A percentile compares a stretch with the other conserved stretches of the same genome.
These are phyloP conservation scores for Vanrija humicola DNA, from an alignment of 1,284 basidiomycete genomes.

Conservation along the genomic window DNA sequence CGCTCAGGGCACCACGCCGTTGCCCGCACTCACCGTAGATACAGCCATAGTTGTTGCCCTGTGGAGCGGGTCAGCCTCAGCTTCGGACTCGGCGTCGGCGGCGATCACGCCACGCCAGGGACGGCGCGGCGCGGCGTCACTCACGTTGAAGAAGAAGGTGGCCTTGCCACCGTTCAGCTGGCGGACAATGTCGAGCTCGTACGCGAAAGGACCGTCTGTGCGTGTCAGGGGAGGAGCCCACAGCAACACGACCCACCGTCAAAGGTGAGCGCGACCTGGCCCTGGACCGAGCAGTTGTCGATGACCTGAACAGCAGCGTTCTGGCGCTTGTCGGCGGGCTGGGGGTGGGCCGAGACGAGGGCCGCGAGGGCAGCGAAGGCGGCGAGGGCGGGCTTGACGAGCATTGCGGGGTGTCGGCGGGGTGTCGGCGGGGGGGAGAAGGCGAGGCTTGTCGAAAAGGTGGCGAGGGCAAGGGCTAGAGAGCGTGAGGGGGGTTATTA, in stretches of 20 bases:
- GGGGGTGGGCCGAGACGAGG: slow-evolving; percentile 15
- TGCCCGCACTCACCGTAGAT: slow-evolving; percentile 53
- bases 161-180: slow-evolving; percentile 52
- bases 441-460: neutral
- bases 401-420: neutral
- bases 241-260: slow-evolving; percentile 42
- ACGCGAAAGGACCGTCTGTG: slow-evolving; percentile 54
- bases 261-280: slow-evolving; percentile 54
- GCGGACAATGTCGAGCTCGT: slow-evolving; percentile 50
- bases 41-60: slow-evolving; percentile 49
- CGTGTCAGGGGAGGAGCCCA: slow-evolving; percentile 10
- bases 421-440: neutral
- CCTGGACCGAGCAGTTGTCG: slow-evolving; percentile 33
- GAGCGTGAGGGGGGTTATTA: neutral
- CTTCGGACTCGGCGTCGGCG: slow-evolving; percentile 35
- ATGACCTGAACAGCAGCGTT: slow-evolving; percentile 24
- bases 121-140: neutral
- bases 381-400: slow-evolving; percentile 8
- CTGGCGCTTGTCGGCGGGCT: neutral
- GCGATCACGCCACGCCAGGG: slow-evolving; percentile 42
- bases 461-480: no score
- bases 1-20: slow-evolving; percentile 14
- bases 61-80: neutral
- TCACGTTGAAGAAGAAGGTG: slow-evolving; percentile 59
- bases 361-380: slow-evolving; percentile 17